Evolutionary conservation across 495 filamentous ascomycete genomes (phyloP), one percentile per base, ranked within the genome.

Genomic region (Podospora bellae-mahoneyi): DNA sequence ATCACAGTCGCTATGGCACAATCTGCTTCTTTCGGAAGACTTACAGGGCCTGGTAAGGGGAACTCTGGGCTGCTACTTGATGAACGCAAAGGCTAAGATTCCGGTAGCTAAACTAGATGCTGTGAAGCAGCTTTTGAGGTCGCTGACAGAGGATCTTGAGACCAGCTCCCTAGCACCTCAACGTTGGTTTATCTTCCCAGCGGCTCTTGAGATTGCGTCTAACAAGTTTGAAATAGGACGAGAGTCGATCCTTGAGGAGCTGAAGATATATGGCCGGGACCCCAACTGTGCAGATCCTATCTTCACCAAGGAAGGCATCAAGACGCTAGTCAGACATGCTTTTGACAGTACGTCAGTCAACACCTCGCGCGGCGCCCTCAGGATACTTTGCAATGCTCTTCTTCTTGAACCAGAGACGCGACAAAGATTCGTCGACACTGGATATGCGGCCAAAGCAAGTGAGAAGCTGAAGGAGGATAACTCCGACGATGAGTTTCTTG

Each of bases 371-470:
- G 88, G 93, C 73, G 95, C 94, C 3, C 78, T 97, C 34, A 87
- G 93, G 66, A 92, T 92, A 70, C 81, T 98, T 28, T 95, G 93
- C 66, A 99, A 99, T 78, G 86, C 93, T 4, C 79, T 98, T 39
- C 80, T 97, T 4, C 83, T 98, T 16, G 84, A 87, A 61, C 74
- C 82, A 15, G 83, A 87, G 59, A 90, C 90, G 59, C 86, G 96
- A 34, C 91, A 96, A 75, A 82, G 88, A 48, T 91, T 97, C 69
- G 90, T 94, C 2, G 88, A 96, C 75, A 80, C 91, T n/a, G 91
- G 89, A 9, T 92, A 86, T 70, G 89, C 86, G 53, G 79, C 84
- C 23, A 91, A 89, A 74, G 84, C 89, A 16, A 92, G 92, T 53
- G 85, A 87, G 60, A 86, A 83, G 65, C 84, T 97, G 44, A 90